A percentile compares a stretch with the other conserved stretches of the same genome.
These are phyloP conservation scores for Cyberlindnera petersonii DNA, from an alignment of 805 yeast genomes.

Conservation along the genomic window DNA sequence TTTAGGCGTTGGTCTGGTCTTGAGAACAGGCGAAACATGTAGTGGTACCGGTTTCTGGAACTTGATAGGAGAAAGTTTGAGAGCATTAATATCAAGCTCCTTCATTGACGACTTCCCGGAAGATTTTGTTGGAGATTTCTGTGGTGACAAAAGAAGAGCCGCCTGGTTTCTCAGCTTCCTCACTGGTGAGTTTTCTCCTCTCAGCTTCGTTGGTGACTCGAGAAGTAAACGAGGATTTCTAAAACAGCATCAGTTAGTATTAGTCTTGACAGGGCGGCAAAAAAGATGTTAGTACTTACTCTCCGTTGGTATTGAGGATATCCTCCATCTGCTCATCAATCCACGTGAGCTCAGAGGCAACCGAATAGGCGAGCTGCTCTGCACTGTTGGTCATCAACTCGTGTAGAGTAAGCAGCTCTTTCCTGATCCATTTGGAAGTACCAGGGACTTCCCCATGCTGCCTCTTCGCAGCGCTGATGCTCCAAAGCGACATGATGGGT, in stretches of 20 bases:
- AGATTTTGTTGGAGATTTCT: constrained; percentile 5
- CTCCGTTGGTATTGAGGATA: constrained; percentile 25
- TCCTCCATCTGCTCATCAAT: constrained; percentile 40
- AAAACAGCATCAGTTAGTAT: constrained; percentile 11
- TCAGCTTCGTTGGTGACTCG: constrained; percentile 27
- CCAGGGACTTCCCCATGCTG: constrained; percentile 40
- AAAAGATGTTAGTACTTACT: constrained; percentile 18
- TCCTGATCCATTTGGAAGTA: constrained; percentile 47
- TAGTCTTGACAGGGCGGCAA: not conserved
- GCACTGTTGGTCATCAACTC: constrained; percentile 35
- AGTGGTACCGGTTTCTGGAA: constrained; percentile 10
- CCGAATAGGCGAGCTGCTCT: constrained; percentile 38
- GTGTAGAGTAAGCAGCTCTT: constrained; percentile 39
- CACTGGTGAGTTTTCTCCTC: constrained; percentile 27
- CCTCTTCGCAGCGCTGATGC: constrained; percentile 27
- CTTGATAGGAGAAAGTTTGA: constrained; percentile 23
- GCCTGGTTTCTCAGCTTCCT: constrained; percentile 24
- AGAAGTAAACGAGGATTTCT: constrained; percentile 26
- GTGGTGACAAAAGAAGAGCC: constrained; percentile 18
- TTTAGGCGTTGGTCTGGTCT: not conserved
- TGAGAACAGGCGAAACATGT: constrained; percentile 2
- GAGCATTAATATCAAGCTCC: constrained; percentile 16
- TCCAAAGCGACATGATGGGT: constrained; percentile 28
- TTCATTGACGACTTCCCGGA: constrained; percentile 20
- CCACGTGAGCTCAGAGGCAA: constrained; percentile 38